phyloP scores from a whole-genome alignment of 2,329 filamentous ascomycete genomes.

The Fusarium guadeloupense region DNA sequence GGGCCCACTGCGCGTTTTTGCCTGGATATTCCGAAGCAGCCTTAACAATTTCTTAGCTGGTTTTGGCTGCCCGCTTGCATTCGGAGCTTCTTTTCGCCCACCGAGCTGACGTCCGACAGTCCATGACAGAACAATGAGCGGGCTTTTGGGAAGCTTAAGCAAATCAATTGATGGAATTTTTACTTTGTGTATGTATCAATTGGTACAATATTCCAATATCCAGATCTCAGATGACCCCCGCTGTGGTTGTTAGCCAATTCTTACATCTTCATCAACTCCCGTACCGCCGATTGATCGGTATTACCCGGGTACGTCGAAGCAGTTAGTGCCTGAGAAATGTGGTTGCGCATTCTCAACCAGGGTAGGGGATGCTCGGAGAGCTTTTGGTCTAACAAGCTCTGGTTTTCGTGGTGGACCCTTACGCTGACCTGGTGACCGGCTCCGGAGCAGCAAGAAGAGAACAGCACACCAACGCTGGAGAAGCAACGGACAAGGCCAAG shows the following conservation, averaged over 20 bases:
- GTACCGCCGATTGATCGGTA: constrained; percentile 45
- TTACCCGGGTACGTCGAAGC: constrained; percentile 39
- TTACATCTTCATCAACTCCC: constrained; percentile 39
- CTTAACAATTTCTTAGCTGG: constrained; percentile 50
- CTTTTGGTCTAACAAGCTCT: constrained; percentile 28
- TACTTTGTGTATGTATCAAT: constrained; percentile 12
- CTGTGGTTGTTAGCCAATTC: constrained; percentile 27
- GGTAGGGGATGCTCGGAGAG: constrained; percentile 19
- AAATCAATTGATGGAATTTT: constrained; percentile 1
- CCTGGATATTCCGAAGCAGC: constrained; percentile 52
- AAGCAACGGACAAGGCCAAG: background rate
- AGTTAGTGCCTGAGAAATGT: constrained; percentile 42
- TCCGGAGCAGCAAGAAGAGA: constrained; percentile 22
- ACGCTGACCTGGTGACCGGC: constrained; percentile 38
- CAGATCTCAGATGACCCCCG: constrained; percentile 6
- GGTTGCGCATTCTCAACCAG: constrained; percentile 18
- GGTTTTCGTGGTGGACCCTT: constrained; percentile 31
- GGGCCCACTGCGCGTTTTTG: constrained; percentile 49
- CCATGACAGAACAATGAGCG: background rate
- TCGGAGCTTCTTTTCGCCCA: constrained; percentile 40
- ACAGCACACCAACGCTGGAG: background rate
- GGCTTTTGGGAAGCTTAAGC: background rate
- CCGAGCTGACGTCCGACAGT: constrained; percentile 32
- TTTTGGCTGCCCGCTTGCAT: constrained; percentile 34
- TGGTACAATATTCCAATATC: constrained; percentile 16